phyloP scores from a whole-genome alignment of 805 yeast genomes.

The Candida arabinofermentans region DNA sequence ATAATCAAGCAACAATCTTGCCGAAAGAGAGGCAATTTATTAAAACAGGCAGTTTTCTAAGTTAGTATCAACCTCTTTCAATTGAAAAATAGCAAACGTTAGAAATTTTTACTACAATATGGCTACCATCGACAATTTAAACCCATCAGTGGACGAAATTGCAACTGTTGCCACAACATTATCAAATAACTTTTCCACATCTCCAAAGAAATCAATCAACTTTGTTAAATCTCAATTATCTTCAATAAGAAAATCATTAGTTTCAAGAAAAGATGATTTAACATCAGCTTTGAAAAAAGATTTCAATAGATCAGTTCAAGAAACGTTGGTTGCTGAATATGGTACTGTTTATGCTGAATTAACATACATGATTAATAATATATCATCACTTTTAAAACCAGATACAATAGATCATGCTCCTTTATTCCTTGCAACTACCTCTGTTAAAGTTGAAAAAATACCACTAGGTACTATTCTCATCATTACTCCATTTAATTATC shows the following conservation, averaged over 20 bases:
- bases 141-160: slow-evolving; percentile 47
- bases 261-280: slow-evolving; percentile 53
- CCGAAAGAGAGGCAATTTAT: too few species aligned
- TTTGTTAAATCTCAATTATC: slow-evolving; percentile 61
- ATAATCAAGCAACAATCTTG: too few species aligned
- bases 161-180: slow-evolving; percentile 42
- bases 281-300: slow-evolving; percentile 60
- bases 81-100: too few species aligned
- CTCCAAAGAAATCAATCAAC: slow-evolving; percentile 48
- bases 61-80: too few species aligned
- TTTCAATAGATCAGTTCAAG: slow-evolving; percentile 60
- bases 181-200: slow-evolving; percentile 37
- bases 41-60: too few species aligned
- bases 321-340: slow-evolving; percentile 59
- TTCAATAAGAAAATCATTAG: slow-evolving; percentile 58
- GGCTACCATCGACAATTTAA: slow-evolving; percentile 20
- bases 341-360: slow-evolving; percentile 50
- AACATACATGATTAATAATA: slow-evolving; percentile 50
- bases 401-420: slow-evolving; percentile 38
- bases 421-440: slow-evolving; percentile 23
- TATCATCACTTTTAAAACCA: slow-evolving; percentile 61
- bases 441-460: slow-evolving; percentile 32
- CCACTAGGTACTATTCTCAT: slow-evolving; percentile 68
- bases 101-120: too few species aligned
- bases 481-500: slow-evolving; percentile 80